Conservation (phyloP, 2,329 filamentous ascomycete species). For the Endothia cerciana region DNA sequence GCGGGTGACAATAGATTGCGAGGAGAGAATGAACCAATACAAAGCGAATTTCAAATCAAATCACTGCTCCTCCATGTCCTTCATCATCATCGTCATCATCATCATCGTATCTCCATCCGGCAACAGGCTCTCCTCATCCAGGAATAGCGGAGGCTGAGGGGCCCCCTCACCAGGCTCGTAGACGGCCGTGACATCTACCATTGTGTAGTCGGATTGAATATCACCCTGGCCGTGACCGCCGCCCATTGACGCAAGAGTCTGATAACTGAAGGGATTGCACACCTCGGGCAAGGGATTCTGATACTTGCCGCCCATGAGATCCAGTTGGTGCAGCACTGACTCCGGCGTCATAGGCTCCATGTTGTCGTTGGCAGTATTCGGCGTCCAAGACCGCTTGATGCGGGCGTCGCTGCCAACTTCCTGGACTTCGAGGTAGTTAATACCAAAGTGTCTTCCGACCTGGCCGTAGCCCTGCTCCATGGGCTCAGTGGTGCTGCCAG, state of each 20-base stretch:
- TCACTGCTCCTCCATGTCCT: neutral
- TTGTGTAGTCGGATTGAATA: constrained; percentile 24
- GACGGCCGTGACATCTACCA: constrained; percentile 31
- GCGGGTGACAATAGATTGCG: neutral
- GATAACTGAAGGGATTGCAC: constrained; percentile 12
- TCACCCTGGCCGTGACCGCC: neutral
- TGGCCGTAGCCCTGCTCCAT: neutral
- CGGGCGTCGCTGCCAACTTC: neutral
- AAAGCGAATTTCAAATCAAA: too few relatives aligned
- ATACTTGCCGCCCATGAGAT: constrained; percentile 7
- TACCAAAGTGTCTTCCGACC: neutral
- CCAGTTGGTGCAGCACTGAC: constrained; percentile 6
- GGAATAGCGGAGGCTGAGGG: constrained; percentile 16
- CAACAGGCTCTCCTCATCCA: constrained; percentile 6
- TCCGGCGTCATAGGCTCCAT: constrained; percentile 18
- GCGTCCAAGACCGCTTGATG: neutral
- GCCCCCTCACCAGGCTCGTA: constrained; percentile 29
- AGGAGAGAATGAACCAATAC: neutral
- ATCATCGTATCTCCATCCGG: constrained; percentile 8
- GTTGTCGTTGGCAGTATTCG: constrained; percentile 1
- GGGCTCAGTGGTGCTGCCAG: neutral
- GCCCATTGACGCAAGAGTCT: neutral
- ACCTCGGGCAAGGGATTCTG: constrained; percentile 6
- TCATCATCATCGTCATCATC: constrained; percentile 3
- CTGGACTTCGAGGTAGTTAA: constrained; percentile 6